These are phyloP conservation scores for Hypocrella siamensis DNA, from an alignment of 2,329 filamentous ascomycete genomes.

Conservation along the genomic window DNA sequence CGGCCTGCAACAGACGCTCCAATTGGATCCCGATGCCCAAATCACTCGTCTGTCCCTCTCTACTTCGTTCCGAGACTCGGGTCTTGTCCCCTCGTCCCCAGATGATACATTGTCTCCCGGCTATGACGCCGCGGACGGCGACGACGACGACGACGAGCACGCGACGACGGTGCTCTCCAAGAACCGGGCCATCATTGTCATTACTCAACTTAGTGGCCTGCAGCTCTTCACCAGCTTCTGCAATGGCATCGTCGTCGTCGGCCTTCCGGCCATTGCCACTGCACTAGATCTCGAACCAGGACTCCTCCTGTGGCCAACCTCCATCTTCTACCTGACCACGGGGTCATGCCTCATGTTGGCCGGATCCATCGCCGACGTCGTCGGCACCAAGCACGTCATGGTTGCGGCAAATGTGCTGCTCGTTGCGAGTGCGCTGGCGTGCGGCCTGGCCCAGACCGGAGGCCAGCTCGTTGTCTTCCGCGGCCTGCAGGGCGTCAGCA, in stretches of 20 bases:
- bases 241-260: not conserved
- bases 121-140: too few relatives aligned
- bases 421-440: not conserved
- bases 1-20: too few relatives aligned
- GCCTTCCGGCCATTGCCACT: not conserved
- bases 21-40: too few relatives aligned
- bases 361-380: not conserved
- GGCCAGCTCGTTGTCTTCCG: not conserved
- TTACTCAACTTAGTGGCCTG: too few relatives aligned
- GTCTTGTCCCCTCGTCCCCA: too few relatives aligned
- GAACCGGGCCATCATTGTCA: too few relatives aligned
- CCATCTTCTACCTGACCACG: not conserved
- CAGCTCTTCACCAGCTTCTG: not conserved
- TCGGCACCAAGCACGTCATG: not conserved
- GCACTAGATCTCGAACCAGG: not conserved
- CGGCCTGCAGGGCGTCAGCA: not conserved
- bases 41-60: too few relatives aligned
- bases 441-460: not conserved
- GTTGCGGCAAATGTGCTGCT: not conserved
- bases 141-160: too few relatives aligned
- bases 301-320: not conserved
- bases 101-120: too few relatives aligned
- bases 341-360: not conserved
- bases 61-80: too few relatives aligned
- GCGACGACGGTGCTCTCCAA: too few relatives aligned